A percentile compares a stretch with the other conserved stretches of the same genome.
Evolutionary conservation across 345 rosid genomes (phyloP).

Genomic region (Linum lewisii): DNA sequence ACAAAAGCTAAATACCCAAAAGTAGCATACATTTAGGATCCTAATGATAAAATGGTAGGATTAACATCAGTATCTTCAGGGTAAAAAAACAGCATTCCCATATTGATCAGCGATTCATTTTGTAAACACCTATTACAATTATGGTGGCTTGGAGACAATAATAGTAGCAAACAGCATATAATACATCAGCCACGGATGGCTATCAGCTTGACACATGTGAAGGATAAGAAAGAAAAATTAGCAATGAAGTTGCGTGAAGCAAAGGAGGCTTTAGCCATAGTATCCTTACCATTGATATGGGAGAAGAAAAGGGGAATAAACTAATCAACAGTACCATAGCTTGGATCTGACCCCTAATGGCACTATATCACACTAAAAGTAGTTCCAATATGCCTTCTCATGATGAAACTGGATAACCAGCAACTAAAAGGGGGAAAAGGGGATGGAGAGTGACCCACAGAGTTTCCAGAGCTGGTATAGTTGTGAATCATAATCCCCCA

Average conservation of each 20-base stretch:
- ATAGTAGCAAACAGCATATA: too few species aligned
- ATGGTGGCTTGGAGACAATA: too few species aligned
- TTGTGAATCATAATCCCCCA: slow-evolving; percentile 14
- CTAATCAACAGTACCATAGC: background rate
- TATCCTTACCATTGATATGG: too few species aligned
- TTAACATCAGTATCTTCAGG: too few species aligned
- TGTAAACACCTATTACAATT: too few species aligned
- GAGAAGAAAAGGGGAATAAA: slow-evolving; percentile 9
- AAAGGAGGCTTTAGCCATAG: too few species aligned
- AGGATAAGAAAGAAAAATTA: too few species aligned
- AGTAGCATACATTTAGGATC: background rate
- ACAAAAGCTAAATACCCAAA: background rate
- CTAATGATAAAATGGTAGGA: background rate
- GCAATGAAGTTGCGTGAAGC: too few species aligned
- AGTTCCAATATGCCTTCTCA: slow-evolving; percentile 4
- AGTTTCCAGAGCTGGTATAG: background rate
- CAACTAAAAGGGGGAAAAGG: background rate
- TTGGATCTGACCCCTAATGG: slow-evolving; percentile 7
- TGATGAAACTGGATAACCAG: slow-evolving; percentile 5
- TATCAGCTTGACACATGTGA: too few species aligned
- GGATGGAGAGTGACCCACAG: slow-evolving; percentile 17
- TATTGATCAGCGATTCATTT: too few species aligned
- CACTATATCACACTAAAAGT: slow-evolving; percentile 5
- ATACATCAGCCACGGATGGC: too few species aligned
- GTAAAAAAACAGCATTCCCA: too few species aligned